Conservation (phyloP, 805 yeast species). For the Pichia nakasei region DNA sequence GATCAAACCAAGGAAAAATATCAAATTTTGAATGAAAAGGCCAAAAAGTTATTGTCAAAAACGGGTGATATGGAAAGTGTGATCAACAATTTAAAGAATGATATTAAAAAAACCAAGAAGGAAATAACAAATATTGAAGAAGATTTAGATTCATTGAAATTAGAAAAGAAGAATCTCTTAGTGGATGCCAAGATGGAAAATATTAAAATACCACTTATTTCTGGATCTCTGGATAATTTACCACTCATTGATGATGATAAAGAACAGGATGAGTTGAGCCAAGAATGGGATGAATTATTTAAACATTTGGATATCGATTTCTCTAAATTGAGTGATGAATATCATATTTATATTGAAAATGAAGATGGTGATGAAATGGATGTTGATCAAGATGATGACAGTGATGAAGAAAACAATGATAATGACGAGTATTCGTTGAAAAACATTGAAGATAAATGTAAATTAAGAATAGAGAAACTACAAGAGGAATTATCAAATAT, state of each 20-base stretch:
- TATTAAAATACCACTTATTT: constrained; percentile 50
- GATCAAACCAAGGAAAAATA: constrained; percentile 31
- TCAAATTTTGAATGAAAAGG: constrained; percentile 10
- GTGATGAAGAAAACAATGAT: constrained; percentile 41
- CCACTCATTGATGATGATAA: constrained; percentile 41
- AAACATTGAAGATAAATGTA: constrained; percentile 18
- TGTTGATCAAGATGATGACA: constrained; percentile 28
- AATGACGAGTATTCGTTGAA: constrained; percentile 17
- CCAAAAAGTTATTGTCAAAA: constrained; percentile 12
- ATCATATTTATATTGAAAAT: constrained; percentile 19
- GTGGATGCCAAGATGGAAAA: constrained; percentile 71
- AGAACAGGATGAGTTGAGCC: constrained; percentile 25
- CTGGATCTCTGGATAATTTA: constrained; percentile 52
- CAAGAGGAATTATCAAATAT: constrained; percentile 35
- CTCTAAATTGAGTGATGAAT: constrained; percentile 34
- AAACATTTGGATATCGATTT: constrained; percentile 51
- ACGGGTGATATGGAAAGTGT: constrained; percentile 23
- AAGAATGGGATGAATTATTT: constrained; percentile 25
- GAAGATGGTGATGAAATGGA: constrained; percentile 45
- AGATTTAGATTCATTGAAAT: constrained; percentile 40
- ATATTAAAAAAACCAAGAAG: constrained; percentile 25
- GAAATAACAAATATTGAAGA: constrained; percentile 39
- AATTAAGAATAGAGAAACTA: constrained; percentile 28
- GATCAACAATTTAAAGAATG: constrained; percentile 23
- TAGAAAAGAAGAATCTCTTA: constrained; percentile 50